A percentile compares a stretch with the other conserved stretches of the same genome.
These are phyloP conservation scores for Neovahlkampfia damariscottae DNA, from an alignment of 78 protist genomes.

Conservation along the genomic window DNA sequence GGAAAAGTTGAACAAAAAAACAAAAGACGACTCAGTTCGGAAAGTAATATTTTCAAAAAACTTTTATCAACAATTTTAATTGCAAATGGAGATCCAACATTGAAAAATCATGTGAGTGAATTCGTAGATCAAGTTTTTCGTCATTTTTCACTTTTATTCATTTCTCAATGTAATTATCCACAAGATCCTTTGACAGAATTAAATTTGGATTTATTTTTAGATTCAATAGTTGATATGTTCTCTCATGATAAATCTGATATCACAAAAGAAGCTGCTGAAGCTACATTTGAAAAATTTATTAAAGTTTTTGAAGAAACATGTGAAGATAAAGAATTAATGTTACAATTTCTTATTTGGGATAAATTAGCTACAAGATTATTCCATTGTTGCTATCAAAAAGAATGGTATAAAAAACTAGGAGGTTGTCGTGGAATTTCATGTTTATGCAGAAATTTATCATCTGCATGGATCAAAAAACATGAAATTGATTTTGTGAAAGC, in stretches of 20 bases:
- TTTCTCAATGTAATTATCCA: too few species aligned
- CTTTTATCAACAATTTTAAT: too few species aligned
- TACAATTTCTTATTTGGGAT: neutral
- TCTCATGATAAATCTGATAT: slow-evolving; percentile 3
- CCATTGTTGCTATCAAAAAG: slow-evolving; percentile 27
- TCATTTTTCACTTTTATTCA: too few species aligned
- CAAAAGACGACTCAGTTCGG: too few species aligned
- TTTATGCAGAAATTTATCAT: slow-evolving; percentile 19
- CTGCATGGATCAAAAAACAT: slow-evolving; percentile 9
- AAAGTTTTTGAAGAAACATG: neutral
- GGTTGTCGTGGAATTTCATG: slow-evolving; percentile 34
- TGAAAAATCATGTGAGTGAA: too few species aligned
- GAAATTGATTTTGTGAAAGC: slow-evolving; percentile 36
- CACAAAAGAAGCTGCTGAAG: slow-evolving; percentile 10
- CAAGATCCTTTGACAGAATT: too few species aligned
- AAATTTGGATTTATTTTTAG: too few species aligned
- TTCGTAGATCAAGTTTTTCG: too few species aligned
- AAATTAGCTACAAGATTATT: neutral
- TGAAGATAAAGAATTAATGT: neutral
- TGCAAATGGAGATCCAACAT: too few species aligned
- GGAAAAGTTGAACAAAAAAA: too few species aligned
- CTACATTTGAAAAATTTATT: neutral
- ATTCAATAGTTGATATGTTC: slow-evolving; percentile 11
- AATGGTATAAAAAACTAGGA: slow-evolving; percentile 23
- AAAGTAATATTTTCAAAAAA: too few species aligned